Evolutionary conservation across 768 basidiomycete species (phyloP).

Genomic region (Erythrobasidium yunnanense): DNA sequence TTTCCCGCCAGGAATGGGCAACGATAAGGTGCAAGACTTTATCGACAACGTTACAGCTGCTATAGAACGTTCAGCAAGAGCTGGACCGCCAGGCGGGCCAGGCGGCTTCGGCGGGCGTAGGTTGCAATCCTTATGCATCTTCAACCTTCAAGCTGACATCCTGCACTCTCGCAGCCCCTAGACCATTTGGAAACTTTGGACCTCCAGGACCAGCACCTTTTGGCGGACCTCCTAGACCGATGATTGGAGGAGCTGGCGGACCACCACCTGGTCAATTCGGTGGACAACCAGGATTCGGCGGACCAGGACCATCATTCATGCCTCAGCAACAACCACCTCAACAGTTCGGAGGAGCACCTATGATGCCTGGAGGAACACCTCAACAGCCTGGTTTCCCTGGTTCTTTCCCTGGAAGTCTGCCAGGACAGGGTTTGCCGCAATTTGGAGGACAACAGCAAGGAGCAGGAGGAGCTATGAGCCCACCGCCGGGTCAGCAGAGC

Average conservation of each 20-base stretch:
- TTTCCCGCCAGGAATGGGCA: conserved; percentile 45
- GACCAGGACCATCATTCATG: conserved; percentile 2
- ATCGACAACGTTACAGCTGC: conserved; percentile 96
- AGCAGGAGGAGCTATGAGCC: not conserved
- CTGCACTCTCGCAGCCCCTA: not conserved
- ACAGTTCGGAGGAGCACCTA: too few relatives aligned
- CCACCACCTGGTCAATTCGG: conserved; percentile 18
- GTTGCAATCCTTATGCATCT: too few relatives aligned
- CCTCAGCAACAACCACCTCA: conserved; percentile 11
- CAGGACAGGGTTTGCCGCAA: not conserved
- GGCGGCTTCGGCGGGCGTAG: not conserved
- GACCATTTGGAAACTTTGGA: not conserved
- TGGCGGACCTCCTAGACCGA: not conserved
- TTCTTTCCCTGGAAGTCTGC: not conserved
- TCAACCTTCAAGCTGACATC: not conserved
- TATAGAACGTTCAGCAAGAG: conserved; percentile 60
- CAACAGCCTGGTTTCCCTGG: not conserved
- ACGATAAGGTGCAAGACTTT: conserved; percentile 94
- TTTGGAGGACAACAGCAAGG: not conserved
- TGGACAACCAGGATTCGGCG: conserved; percentile 9
- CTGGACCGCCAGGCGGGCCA: not conserved
- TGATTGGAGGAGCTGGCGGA: not conserved
- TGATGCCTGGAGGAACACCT: not conserved
- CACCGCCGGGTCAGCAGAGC: not conserved
- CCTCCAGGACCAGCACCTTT: not conserved